Evolutionary conservation across 1,284 basidiomycete species (phyloP), one percentile per base, ranked within the genome.

Genomic region (Dichomitus squalens): DNA sequence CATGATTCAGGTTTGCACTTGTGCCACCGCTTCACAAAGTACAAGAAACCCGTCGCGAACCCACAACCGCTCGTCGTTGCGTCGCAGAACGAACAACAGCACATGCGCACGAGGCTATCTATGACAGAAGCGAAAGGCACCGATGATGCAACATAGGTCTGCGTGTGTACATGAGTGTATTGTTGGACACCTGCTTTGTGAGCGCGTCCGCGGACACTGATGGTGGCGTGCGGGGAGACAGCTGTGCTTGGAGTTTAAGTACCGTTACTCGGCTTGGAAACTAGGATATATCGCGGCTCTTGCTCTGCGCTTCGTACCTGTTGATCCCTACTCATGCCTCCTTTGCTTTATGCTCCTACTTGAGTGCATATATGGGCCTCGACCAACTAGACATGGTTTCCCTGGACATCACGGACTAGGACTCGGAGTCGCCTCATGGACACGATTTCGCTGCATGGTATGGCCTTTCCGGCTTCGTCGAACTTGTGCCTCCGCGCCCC

Each of bases 201-300:
- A 46, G 44, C 44, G 12, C n/a, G 11, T 27, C 16, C 27, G 8
- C n/a, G 16, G n/a, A n/a, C 39, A 52, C 46, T 63, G 61, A 63
- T 63, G 58, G 61, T 63, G 61, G 61, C 59, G 57, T 55, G 40
- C 54, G 47, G 53, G 7, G 16, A 5, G 49, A 50, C 35, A 50
- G 36, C 49, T 35, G 36, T 33, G 27, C 6, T 34, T 29, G 49
- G 34, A 50, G 49, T 38, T 39, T n/a, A n/a, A n/a, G n/a, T n/a
- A 38, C 27, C 23, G 38, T 40, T 51, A 51, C 49, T 51, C 49
- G 49, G 49, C 27, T 51, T 51, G 34, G 49, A 38, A 29, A 16
- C 49, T 31, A 29, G 29, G 36, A 51, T 51, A 51, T 51, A 51
- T n/a, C 40, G 40, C 25, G 21, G n/a, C n/a, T n/a, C n/a, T n/a